These are phyloP conservation scores for Saccharomyces kudriavzevii DNA, from an alignment of 805 yeast species.

Conservation along the genomic window DNA sequence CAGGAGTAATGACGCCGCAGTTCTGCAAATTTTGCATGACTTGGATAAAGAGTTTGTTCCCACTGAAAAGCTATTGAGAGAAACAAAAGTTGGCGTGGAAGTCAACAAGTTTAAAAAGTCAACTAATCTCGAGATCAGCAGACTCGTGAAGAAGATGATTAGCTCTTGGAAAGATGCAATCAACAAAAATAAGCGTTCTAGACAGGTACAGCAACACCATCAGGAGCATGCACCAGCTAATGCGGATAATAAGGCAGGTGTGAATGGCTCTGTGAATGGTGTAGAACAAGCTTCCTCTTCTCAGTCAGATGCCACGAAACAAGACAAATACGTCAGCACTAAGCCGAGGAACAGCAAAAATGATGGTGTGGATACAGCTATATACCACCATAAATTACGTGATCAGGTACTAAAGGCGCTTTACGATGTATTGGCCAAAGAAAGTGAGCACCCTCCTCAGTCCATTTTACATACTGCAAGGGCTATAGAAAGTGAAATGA, in stretches of 20 bases:
- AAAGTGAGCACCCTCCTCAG: constrained; percentile 53
- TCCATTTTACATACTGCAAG: constrained; percentile 56
- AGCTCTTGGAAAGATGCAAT: constrained; percentile 87
- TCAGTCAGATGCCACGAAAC: constrained; percentile 14
- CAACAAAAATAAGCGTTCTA: constrained; percentile 45
- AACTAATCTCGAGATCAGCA: constrained; percentile 54
- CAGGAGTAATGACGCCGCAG: constrained; percentile 47
- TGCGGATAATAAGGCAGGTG: background rate
- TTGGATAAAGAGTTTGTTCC: constrained; percentile 69
- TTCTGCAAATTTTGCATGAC: constrained; percentile 55
- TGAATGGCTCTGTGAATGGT: background rate
- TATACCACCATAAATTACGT: constrained; percentile 72
- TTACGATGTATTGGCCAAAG: constrained; percentile 84
- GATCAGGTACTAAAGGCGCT: constrained; percentile 77
- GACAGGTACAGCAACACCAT: constrained; percentile 13
- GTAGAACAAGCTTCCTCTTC: background rate
- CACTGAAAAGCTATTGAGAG: constrained; percentile 73
- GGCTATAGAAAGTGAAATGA: constrained; percentile 68
- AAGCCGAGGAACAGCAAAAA: constrained; percentile 70
- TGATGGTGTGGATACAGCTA: constrained; percentile 66
- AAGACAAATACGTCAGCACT: constrained; percentile 37
- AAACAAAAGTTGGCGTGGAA: constrained; percentile 94
- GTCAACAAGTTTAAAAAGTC: constrained; percentile 80
- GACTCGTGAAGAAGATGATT: constrained; percentile 74
- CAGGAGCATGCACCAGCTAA: background rate